Percentiles rank a stretch among this genome's conserved stretches.
phyloP scores from a whole-genome alignment of 2,329 filamentous ascomycete species.

The Gaeumannomyces tritici region DNA sequence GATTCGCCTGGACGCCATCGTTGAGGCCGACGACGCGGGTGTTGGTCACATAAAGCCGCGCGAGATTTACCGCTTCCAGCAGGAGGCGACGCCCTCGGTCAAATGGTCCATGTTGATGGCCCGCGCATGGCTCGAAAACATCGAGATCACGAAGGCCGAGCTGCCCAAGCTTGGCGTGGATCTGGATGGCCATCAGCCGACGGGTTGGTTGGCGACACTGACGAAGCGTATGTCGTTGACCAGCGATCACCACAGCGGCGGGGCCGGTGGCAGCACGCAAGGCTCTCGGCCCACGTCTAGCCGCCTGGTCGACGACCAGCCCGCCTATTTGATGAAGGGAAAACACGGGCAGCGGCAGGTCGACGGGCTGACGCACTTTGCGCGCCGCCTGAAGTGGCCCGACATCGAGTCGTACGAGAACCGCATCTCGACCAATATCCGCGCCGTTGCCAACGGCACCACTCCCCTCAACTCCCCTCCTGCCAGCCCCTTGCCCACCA shows the following conservation, averaged over 20 bases:
- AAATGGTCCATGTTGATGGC: slow-evolving; percentile 59
- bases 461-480: slow-evolving; percentile 30
- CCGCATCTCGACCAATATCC: slow-evolving; percentile 37
- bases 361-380: slow-evolving; percentile 53
- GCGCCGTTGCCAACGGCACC: slow-evolving; percentile 26
- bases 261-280: slow-evolving; percentile 21
- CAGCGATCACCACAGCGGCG: slow-evolving; percentile 22
- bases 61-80: slow-evolving; percentile 52
- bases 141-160: slow-evolving; percentile 42
- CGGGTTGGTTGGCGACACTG: slow-evolving; percentile 47
- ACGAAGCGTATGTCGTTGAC: slow-evolving; percentile 42
- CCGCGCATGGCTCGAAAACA: slow-evolving; percentile 59
- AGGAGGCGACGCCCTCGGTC: slow-evolving; percentile 50
- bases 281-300: slow-evolving; percentile 1
- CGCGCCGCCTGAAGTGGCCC: slow-evolving; percentile 53
- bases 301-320: slow-evolving; percentile 17
- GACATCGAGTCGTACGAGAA: slow-evolving; percentile 42
- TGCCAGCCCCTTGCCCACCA: slow-evolving; percentile 15
- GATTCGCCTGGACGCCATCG: slow-evolving; percentile 53
- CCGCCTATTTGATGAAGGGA: slow-evolving; percentile 41
- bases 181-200: slow-evolving; percentile 16
- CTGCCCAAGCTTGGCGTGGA: slow-evolving; percentile 19
- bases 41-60: slow-evolving; percentile 40
- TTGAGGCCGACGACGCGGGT: slow-evolving; percentile 47
- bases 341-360: slow-evolving; percentile 49